Percentiles rank a stretch among this genome's conserved stretches.
Conservation (phyloP, 305 asterid species). For the Fraxinus latifolia region DNA sequence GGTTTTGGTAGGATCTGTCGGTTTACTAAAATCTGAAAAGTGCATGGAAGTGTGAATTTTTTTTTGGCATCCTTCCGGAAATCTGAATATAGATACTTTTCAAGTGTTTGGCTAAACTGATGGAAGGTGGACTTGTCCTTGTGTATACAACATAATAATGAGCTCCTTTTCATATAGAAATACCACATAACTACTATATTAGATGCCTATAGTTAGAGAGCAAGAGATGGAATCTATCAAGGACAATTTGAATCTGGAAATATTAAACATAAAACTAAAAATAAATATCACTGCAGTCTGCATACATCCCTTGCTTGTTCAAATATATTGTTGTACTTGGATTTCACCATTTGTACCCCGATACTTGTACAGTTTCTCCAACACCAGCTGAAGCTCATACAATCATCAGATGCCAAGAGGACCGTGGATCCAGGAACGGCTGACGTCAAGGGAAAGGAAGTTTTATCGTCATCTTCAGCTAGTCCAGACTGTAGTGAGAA, state of each 20-base stretch:
- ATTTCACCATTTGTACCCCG: not conserved
- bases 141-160: not conserved
- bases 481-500: conserved; percentile 31
- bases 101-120: not conserved
- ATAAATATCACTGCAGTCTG: not conserved
- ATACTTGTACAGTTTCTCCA: conserved; percentile 50
- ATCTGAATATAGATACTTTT: not conserved
- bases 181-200: not conserved
- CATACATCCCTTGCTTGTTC: not conserved
- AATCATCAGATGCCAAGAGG: conserved; percentile 34
- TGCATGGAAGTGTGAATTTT: not conserved
- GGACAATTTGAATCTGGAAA: not conserved
- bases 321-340: not conserved
- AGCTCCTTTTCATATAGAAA: not conserved
- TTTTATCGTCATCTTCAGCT: conserved; percentile 40
- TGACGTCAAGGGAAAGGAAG: conserved; percentile 55
- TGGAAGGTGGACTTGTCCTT: not conserved
- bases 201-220: not conserved
- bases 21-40: not conserved
- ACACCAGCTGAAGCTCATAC: conserved; percentile 54
- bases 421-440: conserved; percentile 32
- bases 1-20: not conserved
- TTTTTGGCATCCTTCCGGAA: not conserved
- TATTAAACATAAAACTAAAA: not conserved
- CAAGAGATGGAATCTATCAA: not conserved